Percentiles rank a stretch among this genome's conserved stretches.
Conservation (phyloP, 805 yeast genomes). For the Candida andamanensis region DNA sequence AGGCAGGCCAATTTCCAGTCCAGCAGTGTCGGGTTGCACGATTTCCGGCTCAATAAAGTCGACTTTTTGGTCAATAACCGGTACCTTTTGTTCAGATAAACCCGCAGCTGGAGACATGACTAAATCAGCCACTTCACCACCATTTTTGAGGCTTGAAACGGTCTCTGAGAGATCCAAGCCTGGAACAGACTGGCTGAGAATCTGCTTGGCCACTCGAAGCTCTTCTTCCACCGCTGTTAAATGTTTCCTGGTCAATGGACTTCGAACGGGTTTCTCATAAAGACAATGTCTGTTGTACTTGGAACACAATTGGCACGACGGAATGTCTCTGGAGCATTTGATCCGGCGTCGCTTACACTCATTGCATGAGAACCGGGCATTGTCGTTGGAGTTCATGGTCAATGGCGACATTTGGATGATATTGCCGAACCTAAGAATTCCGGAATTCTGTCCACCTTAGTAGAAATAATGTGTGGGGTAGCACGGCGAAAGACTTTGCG, state of each 20-base stretch:
- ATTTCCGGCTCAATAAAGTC: neutral
- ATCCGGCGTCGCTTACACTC: slow-evolving; percentile 14
- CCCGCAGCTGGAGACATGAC: neutral
- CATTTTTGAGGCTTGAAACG: slow-evolving; percentile 8
- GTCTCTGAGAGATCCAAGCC: slow-evolving; percentile 7
- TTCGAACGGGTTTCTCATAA: slow-evolving; percentile 10
- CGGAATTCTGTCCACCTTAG: no score
- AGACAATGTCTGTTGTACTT: slow-evolving; percentile 14
- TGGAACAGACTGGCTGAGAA: slow-evolving; percentile 9
- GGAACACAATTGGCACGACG: slow-evolving; percentile 11
- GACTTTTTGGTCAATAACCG: neutral
- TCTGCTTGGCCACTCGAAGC: slow-evolving; percentile 5
- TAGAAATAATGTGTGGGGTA: no score
- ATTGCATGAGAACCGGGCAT: slow-evolving; percentile 12
- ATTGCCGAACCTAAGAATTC: no score
- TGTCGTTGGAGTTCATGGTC: neutral
- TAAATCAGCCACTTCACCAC: slow-evolving; percentile 9
- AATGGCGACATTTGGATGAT: neutral
- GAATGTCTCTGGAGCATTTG: slow-evolving; percentile 14
- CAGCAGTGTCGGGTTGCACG: neutral
- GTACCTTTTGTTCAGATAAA: neutral
- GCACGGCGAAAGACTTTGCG: no score
- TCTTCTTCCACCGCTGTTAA: slow-evolving; percentile 16
- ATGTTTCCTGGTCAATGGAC: slow-evolving; percentile 15
- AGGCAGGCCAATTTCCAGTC: neutral